Base-by-base conservation (phyloP, 1,284 basidiomycete genomes). In the Ustanciosporium gigantosporum region DNA sequence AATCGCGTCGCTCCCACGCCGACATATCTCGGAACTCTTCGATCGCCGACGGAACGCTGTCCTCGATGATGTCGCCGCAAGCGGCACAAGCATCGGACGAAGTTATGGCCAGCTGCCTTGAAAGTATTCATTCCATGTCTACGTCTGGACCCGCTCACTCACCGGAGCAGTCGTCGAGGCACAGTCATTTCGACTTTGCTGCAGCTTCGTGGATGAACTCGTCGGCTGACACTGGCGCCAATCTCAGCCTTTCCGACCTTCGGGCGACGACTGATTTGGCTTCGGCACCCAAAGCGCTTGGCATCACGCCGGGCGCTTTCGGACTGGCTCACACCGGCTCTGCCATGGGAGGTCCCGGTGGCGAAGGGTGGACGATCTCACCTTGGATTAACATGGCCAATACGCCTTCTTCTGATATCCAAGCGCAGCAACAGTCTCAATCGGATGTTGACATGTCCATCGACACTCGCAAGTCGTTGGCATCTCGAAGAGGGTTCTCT, bases 361-460 rank as follows among this genome's bases (percentile, higher is more conserved):
- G 45, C 16, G 61, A 65, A 8, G 56, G 61, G n/a, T 65, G 61
- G 61, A 43, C 61, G 15, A 65, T 65, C 23, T 65, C 61, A n/a
- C 61, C 61, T 17, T 65, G 61, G 61, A 45, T 65, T 48, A 47
- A 48, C 31, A 27, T 65, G 9, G 27, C 36, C 3, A 31, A 46
- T 25, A 59, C 50, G 5, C 61, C 61, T 0, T 51, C 53, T 9
- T 11, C 27, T n/a, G 27, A 29, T 29, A n/a, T n/a, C n/a, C 27
- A 9, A n/a, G 27, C 27, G 27, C 11, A 29, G 11, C 11, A 11
- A 9, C 9, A 47, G 6, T 25, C 15, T 29, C 11, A 29, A 29
- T 9, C 27, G n/a, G 27, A 29, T n/a, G 11, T 11, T 11, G 27
- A 11, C 27, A 29, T 29, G 27, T 29, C 27, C 27, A n/a, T 4